Percentiles rank a stretch among this genome's conserved stretches.
These are phyloP conservation scores for Dendrobium nobile DNA, from an alignment of 106 monocot species.

Conservation along the genomic window DNA sequence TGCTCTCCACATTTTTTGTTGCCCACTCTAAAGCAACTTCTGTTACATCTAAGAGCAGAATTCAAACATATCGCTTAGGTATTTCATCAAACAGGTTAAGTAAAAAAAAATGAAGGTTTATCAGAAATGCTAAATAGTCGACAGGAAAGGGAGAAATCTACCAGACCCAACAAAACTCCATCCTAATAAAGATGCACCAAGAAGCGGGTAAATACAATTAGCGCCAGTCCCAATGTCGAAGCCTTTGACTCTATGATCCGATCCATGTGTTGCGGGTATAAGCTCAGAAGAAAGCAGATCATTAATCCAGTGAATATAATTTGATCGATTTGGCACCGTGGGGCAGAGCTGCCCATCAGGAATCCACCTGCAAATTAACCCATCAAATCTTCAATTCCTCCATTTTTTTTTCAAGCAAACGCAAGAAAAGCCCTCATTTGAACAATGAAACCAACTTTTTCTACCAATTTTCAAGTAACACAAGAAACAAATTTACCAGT, in stretches of 20 bases:
- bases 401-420: no score
- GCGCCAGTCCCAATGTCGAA: conserved; percentile 96
- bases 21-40: conserved; percentile 89
- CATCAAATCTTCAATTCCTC: not conserved
- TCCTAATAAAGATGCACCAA: conserved; percentile 74
- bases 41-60: conserved; percentile 55
- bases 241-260: conserved; percentile 44
- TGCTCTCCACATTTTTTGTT: conserved; percentile 73
- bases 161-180: conserved; percentile 97
- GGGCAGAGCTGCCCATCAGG: conserved; percentile 95
- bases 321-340: conserved; percentile 78
- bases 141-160: conserved; percentile 9
- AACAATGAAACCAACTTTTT: not conserved
- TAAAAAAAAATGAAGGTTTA: not conserved
- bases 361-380: conserved; percentile 67
- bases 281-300: conserved; percentile 75
- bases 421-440: not conserved
- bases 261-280: conserved; percentile 22
- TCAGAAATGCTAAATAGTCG: not conserved
- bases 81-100: not conserved
- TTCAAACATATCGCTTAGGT: not conserved
- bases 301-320: conserved; percentile 92
- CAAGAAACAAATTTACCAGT: conserved; percentile 40
- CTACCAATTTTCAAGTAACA: not conserved
- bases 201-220: conserved; percentile 93